Percentiles rank a stretch among this genome's conserved stretches.
These are phyloP conservation scores for Raphanus hybrid DNA, from an alignment of 441 rosid genomes.

Conservation along the genomic window DNA sequence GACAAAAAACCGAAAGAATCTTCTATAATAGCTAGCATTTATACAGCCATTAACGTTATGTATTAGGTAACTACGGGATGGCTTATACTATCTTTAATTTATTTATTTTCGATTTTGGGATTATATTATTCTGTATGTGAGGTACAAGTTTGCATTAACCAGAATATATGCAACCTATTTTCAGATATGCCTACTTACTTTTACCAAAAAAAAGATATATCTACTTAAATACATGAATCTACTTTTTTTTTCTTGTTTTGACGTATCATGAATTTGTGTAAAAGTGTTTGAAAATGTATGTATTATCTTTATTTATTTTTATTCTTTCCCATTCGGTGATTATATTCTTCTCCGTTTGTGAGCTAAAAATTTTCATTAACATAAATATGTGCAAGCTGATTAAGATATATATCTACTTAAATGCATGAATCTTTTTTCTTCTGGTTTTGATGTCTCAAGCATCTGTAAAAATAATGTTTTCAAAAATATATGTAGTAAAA, in stretches of 20 bases:
- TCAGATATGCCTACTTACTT: not conserved
- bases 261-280: not conserved
- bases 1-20: not conserved
- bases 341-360: not conserved
- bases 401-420: not conserved
- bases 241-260: not conserved
- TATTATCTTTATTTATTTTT: not conserved
- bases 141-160: not conserved
- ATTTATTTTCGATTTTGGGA: not conserved
- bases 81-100: not conserved
- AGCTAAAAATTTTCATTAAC: not conserved
- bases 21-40: slow-evolving; percentile 2
- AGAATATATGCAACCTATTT: slow-evolving; percentile 1
- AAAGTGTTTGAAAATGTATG: not conserved
- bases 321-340: not conserved
- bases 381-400: slow-evolving; percentile 3
- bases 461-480: not conserved
- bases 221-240: not conserved
- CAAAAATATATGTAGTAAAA: not conserved
- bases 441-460: not conserved
- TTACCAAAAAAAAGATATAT: not conserved
- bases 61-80: not conserved
- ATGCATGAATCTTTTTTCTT: not conserved
- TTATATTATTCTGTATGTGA: not conserved
- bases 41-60: not conserved